Evolutionary conservation across 1,284 basidiomycete species (phyloP), one percentile per base, ranked within the genome.

Genomic region (Coniferiporia sulphurascens): DNA sequence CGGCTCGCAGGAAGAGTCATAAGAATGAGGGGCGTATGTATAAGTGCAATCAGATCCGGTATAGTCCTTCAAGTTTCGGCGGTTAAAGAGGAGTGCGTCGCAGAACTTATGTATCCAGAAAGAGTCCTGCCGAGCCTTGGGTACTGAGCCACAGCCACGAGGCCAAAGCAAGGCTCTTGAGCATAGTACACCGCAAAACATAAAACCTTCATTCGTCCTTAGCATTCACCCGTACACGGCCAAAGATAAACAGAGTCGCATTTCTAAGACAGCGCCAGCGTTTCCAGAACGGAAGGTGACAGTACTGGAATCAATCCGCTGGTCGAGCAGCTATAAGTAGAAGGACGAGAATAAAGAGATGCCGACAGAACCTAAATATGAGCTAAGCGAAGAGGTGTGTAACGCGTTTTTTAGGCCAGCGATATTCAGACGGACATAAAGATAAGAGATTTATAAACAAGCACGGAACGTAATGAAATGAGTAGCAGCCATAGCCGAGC

Each of bases 371-470:
- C 6, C 45, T 56, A 56, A 48, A 45, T 56, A 56, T 35, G 45
- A 45, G 54, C 5, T 41, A 48, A 35, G 54, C 13, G 21, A 48
- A 56, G 44, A 48, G 45, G 48, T 13, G n/a, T 27, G 32, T 10
- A 48, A 49, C 17, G 45, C 21, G 48, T 48, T 8, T 17, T 36
- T 46, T 46, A 56, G 43, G 8, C 32, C 32, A 45, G 34, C 34
- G 45, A 48, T 32, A 36, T 56, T 56, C 46, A 34, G 35, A 17
- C 32, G 45, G 48, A 56, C 54, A 19, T 21, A 48, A 56, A 36
- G 36, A 38, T 21, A 43, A 41, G 44, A 22, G 22, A 19, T 19
- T 35, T 56, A 48, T 56, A 57, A 57, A 51, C 56, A 57, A 57
- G 56, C 48, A 51, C 13, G 56, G 50, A 22, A 51, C 51, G 36